Conservation (phyloP, 2,329 filamentous ascomycete species). For the Trichoderma polysporum region DNA sequence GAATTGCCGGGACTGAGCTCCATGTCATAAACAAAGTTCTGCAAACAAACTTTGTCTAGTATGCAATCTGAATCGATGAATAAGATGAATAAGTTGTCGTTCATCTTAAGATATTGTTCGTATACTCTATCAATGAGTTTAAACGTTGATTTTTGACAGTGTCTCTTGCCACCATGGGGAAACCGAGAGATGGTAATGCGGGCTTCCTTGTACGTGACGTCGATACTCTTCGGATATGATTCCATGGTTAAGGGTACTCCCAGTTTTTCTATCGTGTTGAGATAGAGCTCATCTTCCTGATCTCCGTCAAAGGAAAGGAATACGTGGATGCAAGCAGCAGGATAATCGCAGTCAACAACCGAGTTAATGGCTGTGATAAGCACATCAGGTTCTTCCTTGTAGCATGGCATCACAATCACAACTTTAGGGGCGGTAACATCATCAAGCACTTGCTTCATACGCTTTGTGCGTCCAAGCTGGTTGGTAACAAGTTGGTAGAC, state of each 20-base stretch:
- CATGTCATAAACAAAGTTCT: slow-evolving; percentile 99
- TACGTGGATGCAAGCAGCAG: slow-evolving; percentile 85
- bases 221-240: slow-evolving; percentile 84
- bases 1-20: slow-evolving; percentile 91
- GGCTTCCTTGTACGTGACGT: slow-evolving; percentile 78
- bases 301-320: slow-evolving; percentile 96
- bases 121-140: slow-evolving; percentile 93
- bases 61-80: slow-evolving; percentile 99
- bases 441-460: slow-evolving; percentile 81
- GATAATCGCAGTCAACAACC: slow-evolving; percentile 91
- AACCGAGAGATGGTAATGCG: slow-evolving; percentile 91
- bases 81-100: slow-evolving; percentile 91
- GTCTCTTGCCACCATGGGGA: slow-evolving; percentile 87
- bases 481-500: slow-evolving; percentile 89
- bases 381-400: slow-evolving; percentile 84
- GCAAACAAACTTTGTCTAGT: slow-evolving; percentile 83
- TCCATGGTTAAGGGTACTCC: slow-evolving; percentile 76
- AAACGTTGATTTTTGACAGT: slow-evolving; percentile 92
- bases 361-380: slow-evolving; percentile 86
- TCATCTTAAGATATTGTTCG: slow-evolving; percentile 76
- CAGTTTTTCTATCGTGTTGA: slow-evolving; percentile 80
- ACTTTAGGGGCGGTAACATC: slow-evolving; percentile 87
- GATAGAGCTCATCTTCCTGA: slow-evolving; percentile 82
- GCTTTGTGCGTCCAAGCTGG: slow-evolving; percentile 75
- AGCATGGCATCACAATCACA: slow-evolving; percentile 95